A percentile compares a stretch with the other conserved stretches of the same genome.
These are phyloP conservation scores for Immersiella caudata DNA, from an alignment of 495 filamentous ascomycete species.

Conservation along the genomic window DNA sequence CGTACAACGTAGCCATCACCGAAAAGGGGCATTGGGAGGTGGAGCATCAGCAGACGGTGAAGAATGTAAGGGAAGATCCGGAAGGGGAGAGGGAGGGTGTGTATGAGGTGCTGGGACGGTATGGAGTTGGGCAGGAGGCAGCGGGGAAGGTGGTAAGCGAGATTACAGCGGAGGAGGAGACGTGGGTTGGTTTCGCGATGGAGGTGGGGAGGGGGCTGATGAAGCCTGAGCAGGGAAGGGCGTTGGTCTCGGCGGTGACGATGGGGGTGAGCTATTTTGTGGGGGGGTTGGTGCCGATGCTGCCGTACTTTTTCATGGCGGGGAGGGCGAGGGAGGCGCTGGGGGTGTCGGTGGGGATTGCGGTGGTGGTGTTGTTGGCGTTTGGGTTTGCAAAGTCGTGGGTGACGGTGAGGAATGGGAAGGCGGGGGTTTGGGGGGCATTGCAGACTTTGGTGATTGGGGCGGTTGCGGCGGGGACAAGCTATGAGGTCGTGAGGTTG, in stretches of 20 bases:
- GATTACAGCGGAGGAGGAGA: conserved; percentile 43
- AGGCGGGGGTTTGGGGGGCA: conserved; percentile 43
- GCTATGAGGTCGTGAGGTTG: conserved; percentile 46
- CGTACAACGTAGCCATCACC: conserved; percentile 55
- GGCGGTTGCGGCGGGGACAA: conserved; percentile 46
- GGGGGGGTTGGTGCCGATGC: conserved; percentile 59
- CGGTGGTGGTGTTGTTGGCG: conserved; percentile 51
- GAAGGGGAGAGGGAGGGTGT: background rate
- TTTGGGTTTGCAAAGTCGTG: conserved; percentile 44
- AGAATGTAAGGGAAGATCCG: background rate
- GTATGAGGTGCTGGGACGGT: background rate
- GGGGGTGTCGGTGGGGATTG: conserved; percentile 54
- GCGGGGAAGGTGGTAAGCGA: conserved; percentile 26
- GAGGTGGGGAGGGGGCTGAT: conserved; percentile 54
- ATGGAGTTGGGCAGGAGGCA: background rate
- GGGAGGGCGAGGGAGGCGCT: conserved; percentile 46
- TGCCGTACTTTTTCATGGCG: conserved; percentile 57
- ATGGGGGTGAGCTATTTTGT: conserved; percentile 60
- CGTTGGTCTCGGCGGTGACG: conserved; percentile 51
- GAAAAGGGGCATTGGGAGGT: conserved; percentile 51
- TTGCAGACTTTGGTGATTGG: conserved; percentile 48
- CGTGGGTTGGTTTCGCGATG: conserved; percentile 59
- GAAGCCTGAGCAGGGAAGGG: conserved; percentile 44
- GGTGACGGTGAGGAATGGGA: conserved; percentile 39
- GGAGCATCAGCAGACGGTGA: conserved; percentile 32